These are phyloP conservation scores for Kappamyces sp. DNA, from an alignment of 192 early-diverging fungal species.

Conservation along the genomic window DNA sequence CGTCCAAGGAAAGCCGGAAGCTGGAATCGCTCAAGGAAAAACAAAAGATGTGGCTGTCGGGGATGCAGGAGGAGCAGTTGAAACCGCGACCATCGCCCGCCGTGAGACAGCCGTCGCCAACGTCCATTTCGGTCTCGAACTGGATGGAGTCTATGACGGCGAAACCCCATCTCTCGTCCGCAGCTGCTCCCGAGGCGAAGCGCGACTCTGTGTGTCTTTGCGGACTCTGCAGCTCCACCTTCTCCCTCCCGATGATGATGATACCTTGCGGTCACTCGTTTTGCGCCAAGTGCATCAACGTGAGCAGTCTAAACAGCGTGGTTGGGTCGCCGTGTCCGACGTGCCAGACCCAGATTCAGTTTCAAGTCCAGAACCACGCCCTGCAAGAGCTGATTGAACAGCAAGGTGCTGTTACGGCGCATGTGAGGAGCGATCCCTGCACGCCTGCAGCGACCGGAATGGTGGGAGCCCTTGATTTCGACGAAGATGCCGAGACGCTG, in stretches of 20 bases:
- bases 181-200: background rate
- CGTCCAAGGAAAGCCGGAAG: background rate
- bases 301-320: background rate
- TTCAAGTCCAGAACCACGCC: slow-evolving; percentile 5
- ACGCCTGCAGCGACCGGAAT: too few relatives aligned
- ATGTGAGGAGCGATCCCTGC: background rate
- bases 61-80: background rate
- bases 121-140: background rate
- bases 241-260: slow-evolving; percentile 6
- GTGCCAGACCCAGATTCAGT: slow-evolving; percentile 1
- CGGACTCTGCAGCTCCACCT: background rate
- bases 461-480: background rate
- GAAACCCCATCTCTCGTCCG: background rate
- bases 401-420: background rate
- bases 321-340: slow-evolving; percentile 6
- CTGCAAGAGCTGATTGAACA: slow-evolving; percentile 7
- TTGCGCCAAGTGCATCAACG: slow-evolving; percentile 3
- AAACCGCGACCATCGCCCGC: slow-evolving; percentile 1
- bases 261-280: slow-evolving; percentile 14
- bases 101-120: background rate
- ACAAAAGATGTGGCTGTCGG: slow-evolving; percentile 8
- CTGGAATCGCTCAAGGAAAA: slow-evolving; percentile 6
- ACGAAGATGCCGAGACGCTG: slow-evolving; percentile 6
- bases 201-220: background rate
- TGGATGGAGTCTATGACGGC: background rate